Conservation (phyloP, 2,329 filamentous ascomycete species). For the Lasiodiplodia sp. region DNA sequence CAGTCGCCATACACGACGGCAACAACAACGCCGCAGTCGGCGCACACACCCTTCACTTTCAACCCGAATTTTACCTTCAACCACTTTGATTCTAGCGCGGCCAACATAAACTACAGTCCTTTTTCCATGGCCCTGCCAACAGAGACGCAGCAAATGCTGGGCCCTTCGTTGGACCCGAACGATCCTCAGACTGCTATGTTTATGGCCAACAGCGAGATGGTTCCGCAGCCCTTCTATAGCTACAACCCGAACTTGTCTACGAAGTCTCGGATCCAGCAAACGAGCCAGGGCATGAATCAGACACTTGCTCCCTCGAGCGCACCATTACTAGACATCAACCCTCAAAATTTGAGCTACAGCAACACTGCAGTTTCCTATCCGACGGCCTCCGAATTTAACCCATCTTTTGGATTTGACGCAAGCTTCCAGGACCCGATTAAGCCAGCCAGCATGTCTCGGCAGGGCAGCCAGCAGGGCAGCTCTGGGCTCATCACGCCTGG, state of each 20-base stretch:
- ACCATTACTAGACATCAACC: slow-evolving; percentile 34
- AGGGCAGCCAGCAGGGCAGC: slow-evolving; percentile 34
- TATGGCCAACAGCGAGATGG: slow-evolving; percentile 53
- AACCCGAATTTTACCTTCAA: slow-evolving; percentile 35
- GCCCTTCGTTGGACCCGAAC: slow-evolving; percentile 52
- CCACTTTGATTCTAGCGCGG: slow-evolving; percentile 38
- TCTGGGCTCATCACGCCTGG: slow-evolving; percentile 37
- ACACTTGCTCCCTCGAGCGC: slow-evolving; percentile 49
- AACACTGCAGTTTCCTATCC: slow-evolving; percentile 5
- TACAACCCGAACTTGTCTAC: slow-evolving; percentile 53
- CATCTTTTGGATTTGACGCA: slow-evolving; percentile 32
- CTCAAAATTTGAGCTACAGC: slow-evolving; percentile 34
- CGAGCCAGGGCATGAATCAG: slow-evolving; percentile 45
- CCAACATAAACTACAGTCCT: slow-evolving; percentile 48
- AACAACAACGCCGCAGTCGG: slow-evolving; percentile 22
- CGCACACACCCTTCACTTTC: slow-evolving; percentile 34
- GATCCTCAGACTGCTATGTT: slow-evolving; percentile 55
- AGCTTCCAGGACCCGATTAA: slow-evolving; percentile 10
- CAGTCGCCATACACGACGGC: not conserved
- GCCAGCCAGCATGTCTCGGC: slow-evolving; percentile 32
- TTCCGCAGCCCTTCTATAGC: slow-evolving; percentile 53
- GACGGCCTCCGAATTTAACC: slow-evolving; percentile 36
- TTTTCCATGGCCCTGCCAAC: slow-evolving; percentile 59
- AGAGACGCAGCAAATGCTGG: slow-evolving; percentile 62
- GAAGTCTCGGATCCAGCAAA: slow-evolving; percentile 35